Base-by-base conservation (phyloP, 2,329 filamentous ascomycete genomes). In the Trichoderma sp. region DNA sequence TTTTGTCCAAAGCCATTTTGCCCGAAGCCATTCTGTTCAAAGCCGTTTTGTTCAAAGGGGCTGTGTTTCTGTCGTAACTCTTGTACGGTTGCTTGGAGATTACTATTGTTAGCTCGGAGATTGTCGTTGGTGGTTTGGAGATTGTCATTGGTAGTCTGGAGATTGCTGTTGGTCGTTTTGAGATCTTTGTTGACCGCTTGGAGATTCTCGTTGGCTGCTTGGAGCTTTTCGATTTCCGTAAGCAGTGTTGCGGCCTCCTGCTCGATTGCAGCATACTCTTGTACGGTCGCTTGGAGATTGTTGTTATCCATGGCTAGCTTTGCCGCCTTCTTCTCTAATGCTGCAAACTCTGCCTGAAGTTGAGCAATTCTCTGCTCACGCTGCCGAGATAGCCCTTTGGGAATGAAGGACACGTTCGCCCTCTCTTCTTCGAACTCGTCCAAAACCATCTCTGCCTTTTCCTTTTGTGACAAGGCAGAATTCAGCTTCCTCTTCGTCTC, bases 341-440 rank as follows among this genome's bases (percentile, higher is more conserved):
- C n/a, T 71, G 89, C 87, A 6, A 93, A 82, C 71, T 94, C 91
- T 60, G 87, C 83, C 75, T 94, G 91, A 11, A 95, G 82, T 36
- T 89, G 89, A 66, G 84, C 82, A 9, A 89, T 83, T 79, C 90
- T 93, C 75, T 93, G 91, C 76, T 95, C 92, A 21, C 93, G 86
- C 80, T 95, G 92, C 36, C 92, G 88, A 67, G 89, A 92, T 9
- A 93, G 84, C 2, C 91, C 92, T 78, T 92, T 94, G 14, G 91
- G 92, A 68, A 89, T 89, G 47, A 94, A 87, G 0, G 92, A 95
- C 76, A 94, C 94, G 81, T 95, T 91, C 26, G 91, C 87, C 86
- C 94, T 89, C 76, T 94, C 92, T 69, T 93, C 91, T 73, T 93
- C 91, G 28, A 94, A 84, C 76, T 91, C 89, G 75, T 90, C 86